Evolutionary conservation across 2,329 filamentous ascomycete genomes (phyloP).

Genomic region (Diaporthe citriasiana): DNA sequence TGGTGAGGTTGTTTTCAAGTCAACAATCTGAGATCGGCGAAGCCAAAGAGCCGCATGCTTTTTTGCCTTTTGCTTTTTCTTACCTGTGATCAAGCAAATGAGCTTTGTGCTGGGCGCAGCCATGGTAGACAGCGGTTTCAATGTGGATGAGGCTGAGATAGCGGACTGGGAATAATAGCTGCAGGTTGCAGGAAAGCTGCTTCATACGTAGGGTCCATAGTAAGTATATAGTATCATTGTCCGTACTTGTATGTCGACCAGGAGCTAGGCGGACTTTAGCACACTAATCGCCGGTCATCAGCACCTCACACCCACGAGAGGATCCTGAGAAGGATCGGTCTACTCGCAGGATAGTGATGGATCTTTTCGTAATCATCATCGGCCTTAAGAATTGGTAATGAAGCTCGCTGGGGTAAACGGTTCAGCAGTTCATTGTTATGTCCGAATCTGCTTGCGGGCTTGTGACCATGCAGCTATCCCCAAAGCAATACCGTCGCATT

Average conservation of each 20-base stretch:
- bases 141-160: too few species aligned
- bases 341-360: background rate
- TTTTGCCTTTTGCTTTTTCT: background rate
- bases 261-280: constrained; percentile 26
- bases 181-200: background rate
- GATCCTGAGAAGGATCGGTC: background rate
- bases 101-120: background rate
- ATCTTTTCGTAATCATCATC: background rate
- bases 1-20: background rate
- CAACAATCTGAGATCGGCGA: background rate
- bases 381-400: background rate
- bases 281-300: background rate
- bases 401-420: background rate
- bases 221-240: background rate
- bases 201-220: background rate
- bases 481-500: too few species aligned
- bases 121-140: background rate
- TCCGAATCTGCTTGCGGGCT: background rate
- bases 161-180: background rate
- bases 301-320: background rate
- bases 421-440: background rate
- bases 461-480: background rate
- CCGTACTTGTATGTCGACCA: background rate
- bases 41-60: accelerated
- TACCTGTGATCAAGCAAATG: constrained; percentile 14